Percentiles rank a stretch among this genome's conserved stretches.
Evolutionary conservation across 176 grass and related monocot genomes (phyloP).

Genomic region (Bolboschoenus planiculmis): DNA sequence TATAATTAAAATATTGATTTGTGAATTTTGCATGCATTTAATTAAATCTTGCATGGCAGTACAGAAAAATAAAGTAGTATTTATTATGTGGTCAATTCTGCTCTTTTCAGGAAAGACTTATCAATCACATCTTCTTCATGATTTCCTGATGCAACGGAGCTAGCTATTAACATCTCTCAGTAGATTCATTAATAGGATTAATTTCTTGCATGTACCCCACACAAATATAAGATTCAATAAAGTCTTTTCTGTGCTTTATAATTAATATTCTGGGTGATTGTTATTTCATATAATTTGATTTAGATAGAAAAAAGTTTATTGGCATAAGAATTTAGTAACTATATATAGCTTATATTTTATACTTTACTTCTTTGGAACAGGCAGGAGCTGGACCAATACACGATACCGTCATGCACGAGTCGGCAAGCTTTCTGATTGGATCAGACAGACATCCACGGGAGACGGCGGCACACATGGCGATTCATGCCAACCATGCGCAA

Average conservation of each 20-base stretch:
- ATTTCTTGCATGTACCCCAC: background rate
- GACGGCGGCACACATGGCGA: background rate
- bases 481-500: background rate
- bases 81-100: slow-evolving; percentile 5
- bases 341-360: background rate
- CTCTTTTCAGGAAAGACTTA: background rate
- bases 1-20: background rate
- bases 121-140: background rate
- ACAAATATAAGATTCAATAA: background rate
- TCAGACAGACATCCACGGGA: background rate
- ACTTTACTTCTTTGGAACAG: background rate
- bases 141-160: background rate
- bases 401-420: background rate
- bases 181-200: background rate
- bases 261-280: background rate
- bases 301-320: background rate
- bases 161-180: background rate
- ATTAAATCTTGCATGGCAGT: background rate
- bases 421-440: slow-evolving; percentile 1
- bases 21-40: background rate
- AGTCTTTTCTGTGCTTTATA: background rate
- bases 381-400: background rate
- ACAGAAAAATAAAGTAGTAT: background rate
- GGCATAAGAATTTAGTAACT: background rate
- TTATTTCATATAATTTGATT: background rate